phyloP scores from a whole-genome alignment of 2,329 filamentous ascomycete genomes.

The Aureobasidium subglaciale region DNA sequence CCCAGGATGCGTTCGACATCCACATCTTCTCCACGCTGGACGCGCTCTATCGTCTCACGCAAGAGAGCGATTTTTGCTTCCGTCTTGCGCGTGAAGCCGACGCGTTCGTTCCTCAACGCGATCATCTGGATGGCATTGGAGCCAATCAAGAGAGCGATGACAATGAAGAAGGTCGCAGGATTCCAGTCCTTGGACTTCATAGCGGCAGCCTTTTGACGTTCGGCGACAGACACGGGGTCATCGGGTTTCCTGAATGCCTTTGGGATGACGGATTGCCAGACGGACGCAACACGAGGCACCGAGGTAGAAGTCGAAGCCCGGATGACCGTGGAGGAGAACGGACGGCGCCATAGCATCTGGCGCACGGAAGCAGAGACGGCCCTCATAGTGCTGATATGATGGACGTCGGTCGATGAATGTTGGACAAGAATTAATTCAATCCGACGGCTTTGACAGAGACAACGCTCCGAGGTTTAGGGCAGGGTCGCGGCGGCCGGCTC shows the following conservation, averaged over 20 bases:
- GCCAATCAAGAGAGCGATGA: constrained; percentile 69
- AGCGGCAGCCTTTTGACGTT: constrained; percentile 17
- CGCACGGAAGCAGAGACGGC: neutral
- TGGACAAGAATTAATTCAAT: neutral
- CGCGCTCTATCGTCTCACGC: constrained; percentile 64
- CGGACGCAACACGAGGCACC: constrained; percentile 29
- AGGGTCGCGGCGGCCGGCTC: neutral
- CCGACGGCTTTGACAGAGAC: neutral
- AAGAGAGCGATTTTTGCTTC: constrained; percentile 72
- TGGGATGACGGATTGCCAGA: constrained; percentile 31
- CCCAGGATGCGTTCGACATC: constrained; percentile 80
- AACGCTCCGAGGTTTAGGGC: constrained; percentile 12
- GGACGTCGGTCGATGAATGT: neutral
- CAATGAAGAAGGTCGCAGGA: constrained; percentile 60
- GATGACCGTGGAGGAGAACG: neutral
- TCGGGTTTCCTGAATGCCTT: constrained; percentile 25
- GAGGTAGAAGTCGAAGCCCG: neutral
- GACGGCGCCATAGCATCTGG: neutral
- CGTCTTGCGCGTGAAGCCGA: constrained; percentile 64
- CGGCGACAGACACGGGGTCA: constrained; percentile 19
- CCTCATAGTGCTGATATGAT: neutral
- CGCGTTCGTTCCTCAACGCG: constrained; percentile 66
- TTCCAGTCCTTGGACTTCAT: constrained; percentile 35
- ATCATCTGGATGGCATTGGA: constrained; percentile 95
- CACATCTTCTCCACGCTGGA: constrained; percentile 67